Evolutionary conservation across 495 filamentous ascomycete species (phyloP).

Genomic region (Neurospora sp.): DNA sequence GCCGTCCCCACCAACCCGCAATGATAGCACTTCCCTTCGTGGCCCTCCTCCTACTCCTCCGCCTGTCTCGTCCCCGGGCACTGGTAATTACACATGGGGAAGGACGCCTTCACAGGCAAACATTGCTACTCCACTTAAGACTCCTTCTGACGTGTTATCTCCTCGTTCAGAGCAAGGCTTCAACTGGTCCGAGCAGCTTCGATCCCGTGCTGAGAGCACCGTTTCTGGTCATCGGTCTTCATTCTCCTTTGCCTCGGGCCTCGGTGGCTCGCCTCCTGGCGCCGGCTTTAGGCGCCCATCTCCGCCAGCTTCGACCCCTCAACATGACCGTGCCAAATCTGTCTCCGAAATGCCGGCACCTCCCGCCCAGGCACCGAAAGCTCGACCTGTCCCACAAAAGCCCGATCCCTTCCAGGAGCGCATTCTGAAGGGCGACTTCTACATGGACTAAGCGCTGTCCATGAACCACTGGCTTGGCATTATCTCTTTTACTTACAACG

Average conservation of each 20-base stretch:
- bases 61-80: conserved; percentile 3
- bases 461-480: neutral
- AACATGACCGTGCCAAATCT: conserved; percentile 60
- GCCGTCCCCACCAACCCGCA: conserved; percentile 22
- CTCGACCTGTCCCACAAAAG: conserved; percentile 38
- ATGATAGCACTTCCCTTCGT: conserved; percentile 12
- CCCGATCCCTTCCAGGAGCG: conserved; percentile 92
- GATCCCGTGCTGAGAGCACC: conserved; percentile 73
- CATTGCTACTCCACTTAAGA: conserved; percentile 41
- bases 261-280: conserved; percentile 22
- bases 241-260: conserved; percentile 28
- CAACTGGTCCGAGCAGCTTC: conserved; percentile 92
- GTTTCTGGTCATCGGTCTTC: conserved; percentile 43
- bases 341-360: conserved; percentile 58
- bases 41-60: conserved; percentile 17
- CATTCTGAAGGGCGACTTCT: conserved; percentile 93
- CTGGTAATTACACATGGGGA: conserved; percentile 21
- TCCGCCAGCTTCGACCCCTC: conserved; percentile 21
- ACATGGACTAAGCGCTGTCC: conserved; percentile 67
- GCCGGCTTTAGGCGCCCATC: conserved; percentile 28
- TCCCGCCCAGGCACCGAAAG: conserved; percentile 36
- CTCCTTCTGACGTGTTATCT: conserved; percentile 46
- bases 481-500: neutral
- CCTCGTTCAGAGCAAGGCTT: conserved; percentile 69
- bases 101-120: conserved; percentile 37